Evolutionary conservation across 129 eudicot genomes (phyloP).

Genomic region (Tanacetum coccineum): DNA sequence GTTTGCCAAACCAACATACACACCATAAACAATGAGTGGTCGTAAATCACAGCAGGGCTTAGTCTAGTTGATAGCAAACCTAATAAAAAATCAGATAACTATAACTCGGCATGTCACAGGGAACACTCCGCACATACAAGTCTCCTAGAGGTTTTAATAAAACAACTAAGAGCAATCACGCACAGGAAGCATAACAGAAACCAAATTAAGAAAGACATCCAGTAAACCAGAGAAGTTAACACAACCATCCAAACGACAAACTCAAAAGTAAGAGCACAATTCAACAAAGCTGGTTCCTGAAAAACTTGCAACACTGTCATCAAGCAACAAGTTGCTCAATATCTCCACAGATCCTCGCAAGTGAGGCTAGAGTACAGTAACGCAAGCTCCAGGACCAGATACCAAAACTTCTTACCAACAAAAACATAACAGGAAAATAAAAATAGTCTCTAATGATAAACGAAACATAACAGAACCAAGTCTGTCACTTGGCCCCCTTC

Average conservation of each 20-base stretch:
- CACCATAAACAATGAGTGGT: too few relatives aligned
- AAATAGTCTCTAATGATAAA: conserved; percentile 2
- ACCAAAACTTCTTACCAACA: conserved; percentile 17
- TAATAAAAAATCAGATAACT: too few relatives aligned
- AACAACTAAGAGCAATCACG: neutral
- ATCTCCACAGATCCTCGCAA: conserved; percentile 33
- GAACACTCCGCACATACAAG: too few relatives aligned
- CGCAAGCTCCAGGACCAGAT: conserved; percentile 18
- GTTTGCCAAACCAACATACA: too few relatives aligned
- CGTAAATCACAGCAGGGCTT: too few relatives aligned
- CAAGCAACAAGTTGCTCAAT: conserved; percentile 32
- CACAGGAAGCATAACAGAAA: neutral
- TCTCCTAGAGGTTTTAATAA: too few relatives aligned
- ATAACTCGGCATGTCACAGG: too few relatives aligned
- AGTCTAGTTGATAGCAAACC: too few relatives aligned
- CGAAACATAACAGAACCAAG: neutral
- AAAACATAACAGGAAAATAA: conserved; percentile 7
- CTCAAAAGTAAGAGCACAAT: neutral
- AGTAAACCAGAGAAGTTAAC: neutral
- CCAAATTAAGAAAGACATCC: neutral
- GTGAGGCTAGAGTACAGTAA: conserved; percentile 33
- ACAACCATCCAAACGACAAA: neutral
- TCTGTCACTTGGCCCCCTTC: conserved; percentile 27
- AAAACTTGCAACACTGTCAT: conserved; percentile 9
- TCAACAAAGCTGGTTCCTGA: neutral